Evolutionary conservation across 495 filamentous ascomycete species (phyloP).

Genomic region (Terfezia boudieri): DNA sequence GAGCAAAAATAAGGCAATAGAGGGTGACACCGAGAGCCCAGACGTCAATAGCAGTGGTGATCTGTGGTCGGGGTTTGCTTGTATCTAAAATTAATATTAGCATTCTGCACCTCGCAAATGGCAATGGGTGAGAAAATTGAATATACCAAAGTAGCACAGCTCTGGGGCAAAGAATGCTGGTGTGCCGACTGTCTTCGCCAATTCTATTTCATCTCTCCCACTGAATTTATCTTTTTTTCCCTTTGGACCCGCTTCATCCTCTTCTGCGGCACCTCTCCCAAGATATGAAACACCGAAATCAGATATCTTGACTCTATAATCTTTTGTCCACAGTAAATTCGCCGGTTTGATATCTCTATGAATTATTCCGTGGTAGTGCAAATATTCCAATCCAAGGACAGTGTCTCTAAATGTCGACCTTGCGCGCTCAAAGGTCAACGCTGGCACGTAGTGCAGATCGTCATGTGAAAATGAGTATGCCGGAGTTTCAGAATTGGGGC

Average conservation of each 20-base stretch:
- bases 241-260: constrained; percentile 41
- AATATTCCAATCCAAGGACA: constrained; percentile 77
- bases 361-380: constrained; percentile 91
- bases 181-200: constrained; percentile 94
- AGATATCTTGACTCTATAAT: constrained; percentile 89
- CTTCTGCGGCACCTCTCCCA: constrained; percentile 55
- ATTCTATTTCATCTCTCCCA: constrained; percentile 48
- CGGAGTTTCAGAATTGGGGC: constrained; percentile 22
- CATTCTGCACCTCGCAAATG: constrained; percentile 19
- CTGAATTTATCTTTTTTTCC: not conserved
- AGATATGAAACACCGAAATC: constrained; percentile 98
- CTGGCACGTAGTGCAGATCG: constrained; percentile 74
- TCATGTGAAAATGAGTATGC: constrained; percentile 44
- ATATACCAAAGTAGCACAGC: constrained; percentile 49
- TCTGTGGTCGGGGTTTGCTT: constrained; percentile 24
- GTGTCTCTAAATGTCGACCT: constrained; percentile 80
- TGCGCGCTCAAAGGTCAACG: constrained; percentile 68
- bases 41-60: constrained; percentile 66
- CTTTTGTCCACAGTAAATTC: constrained; percentile 75
- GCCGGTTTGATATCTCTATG: constrained; percentile 98
- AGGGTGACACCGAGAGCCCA: constrained; percentile 94
- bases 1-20: constrained; percentile 83
- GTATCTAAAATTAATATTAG: constrained; percentile 4
- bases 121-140: constrained; percentile 11
- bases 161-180: constrained; percentile 96